These are phyloP conservation scores for Tanacetum coccineum DNA, from an alignment of 129 eudicot species.

Conservation along the genomic window DNA sequence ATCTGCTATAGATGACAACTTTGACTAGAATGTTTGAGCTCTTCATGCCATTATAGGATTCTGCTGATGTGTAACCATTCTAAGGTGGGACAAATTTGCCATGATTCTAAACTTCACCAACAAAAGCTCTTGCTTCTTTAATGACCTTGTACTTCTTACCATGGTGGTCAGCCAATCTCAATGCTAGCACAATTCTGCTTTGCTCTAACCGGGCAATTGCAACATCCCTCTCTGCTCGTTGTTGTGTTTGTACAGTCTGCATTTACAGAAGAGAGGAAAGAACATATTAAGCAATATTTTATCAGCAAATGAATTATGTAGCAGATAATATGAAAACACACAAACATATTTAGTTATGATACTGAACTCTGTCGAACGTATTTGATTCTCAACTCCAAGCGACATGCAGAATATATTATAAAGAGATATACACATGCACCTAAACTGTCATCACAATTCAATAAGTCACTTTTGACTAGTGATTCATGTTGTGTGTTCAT, in stretches of 20 bases:
- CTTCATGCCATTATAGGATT: slow-evolving; percentile 28
- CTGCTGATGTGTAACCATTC: slow-evolving; percentile 30
- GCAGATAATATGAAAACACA: neutral
- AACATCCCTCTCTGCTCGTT: slow-evolving; percentile 77
- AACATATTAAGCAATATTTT: neutral
- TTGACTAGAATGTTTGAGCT: slow-evolving; percentile 46
- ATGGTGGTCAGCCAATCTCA: slow-evolving; percentile 81
- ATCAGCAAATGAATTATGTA: neutral
- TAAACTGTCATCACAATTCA: no score
- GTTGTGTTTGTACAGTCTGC: slow-evolving; percentile 79
- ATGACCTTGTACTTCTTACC: slow-evolving; percentile 81
- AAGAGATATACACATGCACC: no score
- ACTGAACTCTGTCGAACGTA: neutral
- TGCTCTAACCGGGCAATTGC: slow-evolving; percentile 86
- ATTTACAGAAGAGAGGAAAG: neutral
- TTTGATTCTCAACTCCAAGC: neutral
- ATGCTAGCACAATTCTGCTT: slow-evolving; percentile 82
- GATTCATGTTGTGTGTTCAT: no score
- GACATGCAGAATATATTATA: neutral
- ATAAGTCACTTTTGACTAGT: no score
- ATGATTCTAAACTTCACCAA: slow-evolving; percentile 62
- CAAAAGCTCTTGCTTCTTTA: slow-evolving; percentile 81
- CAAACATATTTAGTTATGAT: neutral
- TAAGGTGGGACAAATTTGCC: slow-evolving; percentile 46
- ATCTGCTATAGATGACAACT: slow-evolving; percentile 50